Evolutionary conservation across 192 early-diverging fungal species (phyloP).

Genomic region (Gamsiella multidivaricata): DNA sequence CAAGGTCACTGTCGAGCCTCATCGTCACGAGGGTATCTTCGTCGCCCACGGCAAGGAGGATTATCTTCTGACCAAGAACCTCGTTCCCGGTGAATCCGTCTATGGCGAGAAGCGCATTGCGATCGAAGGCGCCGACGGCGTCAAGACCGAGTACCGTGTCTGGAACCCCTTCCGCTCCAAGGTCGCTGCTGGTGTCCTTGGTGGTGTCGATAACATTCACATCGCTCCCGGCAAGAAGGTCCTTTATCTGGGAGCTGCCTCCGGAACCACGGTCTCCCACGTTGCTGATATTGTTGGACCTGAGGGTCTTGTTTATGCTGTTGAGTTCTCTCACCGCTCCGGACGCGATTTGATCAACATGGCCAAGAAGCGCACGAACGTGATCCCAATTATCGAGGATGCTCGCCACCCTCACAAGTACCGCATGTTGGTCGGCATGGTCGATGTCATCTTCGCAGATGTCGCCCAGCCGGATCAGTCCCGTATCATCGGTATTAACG

Average conservation of each 20-base stretch:
- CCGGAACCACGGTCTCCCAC: constrained; percentile 95
- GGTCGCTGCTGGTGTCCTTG: constrained; percentile 96
- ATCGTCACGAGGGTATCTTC: constrained; percentile 95
- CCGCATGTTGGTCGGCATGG: constrained; percentile 79
- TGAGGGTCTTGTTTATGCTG: constrained; percentile 97
- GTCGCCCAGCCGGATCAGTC: constrained; percentile 99
- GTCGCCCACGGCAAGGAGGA: constrained; percentile 99
- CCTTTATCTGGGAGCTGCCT: constrained; percentile 97
- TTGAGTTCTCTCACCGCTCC: constrained; percentile 99
- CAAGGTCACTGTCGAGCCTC: constrained; percentile 97
- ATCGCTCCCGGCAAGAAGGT: constrained; percentile 97
- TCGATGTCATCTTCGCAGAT: constrained; percentile 80
- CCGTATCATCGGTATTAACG: constrained; percentile 97
- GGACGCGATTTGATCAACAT: constrained; percentile 99
- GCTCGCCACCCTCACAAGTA: constrained; percentile 99
- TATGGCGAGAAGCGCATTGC: constrained; percentile 99
- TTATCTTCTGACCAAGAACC: constrained; percentile 97
- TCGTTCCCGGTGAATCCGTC: constrained; percentile 95
- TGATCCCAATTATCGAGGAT: constrained; percentile 94
- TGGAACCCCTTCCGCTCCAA: constrained; percentile 99
- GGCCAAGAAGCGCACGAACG: constrained; percentile 98
- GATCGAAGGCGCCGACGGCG: constrained; percentile 93
- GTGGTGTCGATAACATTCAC: constrained; percentile 96
- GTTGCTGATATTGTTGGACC: constrained; percentile 98
- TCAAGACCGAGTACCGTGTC: constrained; percentile 98